Evolutionary conservation across 2,329 filamentous ascomycete genomes (phyloP).

Genomic region (Fusarium guadeloupense): DNA sequence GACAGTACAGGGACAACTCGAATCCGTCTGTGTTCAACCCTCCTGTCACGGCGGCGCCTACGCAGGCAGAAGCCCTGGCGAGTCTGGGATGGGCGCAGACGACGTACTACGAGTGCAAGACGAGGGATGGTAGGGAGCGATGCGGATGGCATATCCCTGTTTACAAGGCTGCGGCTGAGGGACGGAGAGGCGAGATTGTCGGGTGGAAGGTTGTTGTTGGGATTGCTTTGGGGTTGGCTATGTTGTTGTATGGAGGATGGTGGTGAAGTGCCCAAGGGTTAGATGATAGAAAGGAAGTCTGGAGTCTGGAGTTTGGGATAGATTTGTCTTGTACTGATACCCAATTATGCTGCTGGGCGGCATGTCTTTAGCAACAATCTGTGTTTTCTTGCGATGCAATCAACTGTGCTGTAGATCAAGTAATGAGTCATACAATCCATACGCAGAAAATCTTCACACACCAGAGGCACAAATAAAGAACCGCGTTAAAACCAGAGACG

Average conservation of each 20-base stretch:
- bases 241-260: conserved; percentile 14
- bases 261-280: conserved; percentile 10
- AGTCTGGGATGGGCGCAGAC: conserved; percentile 47
- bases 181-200: conserved; percentile 35
- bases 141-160: conserved; percentile 52
- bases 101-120: conserved; percentile 49
- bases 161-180: conserved; percentile 39
- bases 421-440: conserved; percentile 21
- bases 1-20: conserved; percentile 25
- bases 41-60: conserved; percentile 47
- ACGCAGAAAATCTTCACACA: neutral
- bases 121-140: conserved; percentile 43
- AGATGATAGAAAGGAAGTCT: neutral
- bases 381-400: neutral
- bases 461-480: neutral
- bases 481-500: conserved; percentile 26
- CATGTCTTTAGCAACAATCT: conserved; percentile 10
- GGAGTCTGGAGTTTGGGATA: conserved; percentile 33
- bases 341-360: conserved; percentile 29
- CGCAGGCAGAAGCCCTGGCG: conserved; percentile 43
- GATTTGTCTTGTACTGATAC: conserved; percentile 26
- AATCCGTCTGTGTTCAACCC: conserved; percentile 43
- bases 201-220: conserved; percentile 24
- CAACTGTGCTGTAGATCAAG: neutral
- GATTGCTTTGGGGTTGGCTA: conserved; percentile 18